Conservation (phyloP, 2,329 filamentous ascomycete genomes). For the Lomentospora prolificans region DNA sequence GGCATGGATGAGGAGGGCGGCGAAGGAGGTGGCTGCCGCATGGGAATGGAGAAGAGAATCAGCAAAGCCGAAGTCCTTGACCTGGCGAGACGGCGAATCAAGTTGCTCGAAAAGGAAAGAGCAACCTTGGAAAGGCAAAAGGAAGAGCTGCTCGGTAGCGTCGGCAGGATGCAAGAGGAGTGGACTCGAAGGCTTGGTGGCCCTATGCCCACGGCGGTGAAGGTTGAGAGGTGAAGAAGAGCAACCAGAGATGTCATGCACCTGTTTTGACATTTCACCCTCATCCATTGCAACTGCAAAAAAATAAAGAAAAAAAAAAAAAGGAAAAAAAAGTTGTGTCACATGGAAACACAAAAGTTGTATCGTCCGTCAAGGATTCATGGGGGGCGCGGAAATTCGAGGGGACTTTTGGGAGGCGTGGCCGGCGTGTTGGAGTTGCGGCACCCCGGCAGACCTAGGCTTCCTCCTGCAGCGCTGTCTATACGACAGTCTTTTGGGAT, state of each 20-base stretch:
- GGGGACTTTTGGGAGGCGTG: neutral
- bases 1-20: conserved; percentile 15
- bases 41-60: conserved; percentile 18
- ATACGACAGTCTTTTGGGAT: no score
- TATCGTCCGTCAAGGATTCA: neutral
- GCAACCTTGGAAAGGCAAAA: conserved; percentile 25
- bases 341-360: neutral
- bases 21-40: conserved; percentile 15
- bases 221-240: conserved; percentile 4
- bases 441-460: no score
- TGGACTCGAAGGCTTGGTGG: conserved; percentile 3
- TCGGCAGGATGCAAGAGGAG: conserved; percentile 6
- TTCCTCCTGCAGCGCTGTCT: no score
- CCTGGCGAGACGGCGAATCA: conserved; percentile 31
- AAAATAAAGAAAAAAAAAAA: neutral
- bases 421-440: neutral
- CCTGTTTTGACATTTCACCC: no score
- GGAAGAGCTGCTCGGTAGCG: conserved; percentile 18
- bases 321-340: neutral
- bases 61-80: conserved; percentile 37
- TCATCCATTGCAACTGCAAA: neutral
- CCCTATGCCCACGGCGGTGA: conserved; percentile 2
- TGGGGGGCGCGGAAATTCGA: neutral
- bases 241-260: neutral
- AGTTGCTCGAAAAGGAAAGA: conserved; percentile 27